A percentile compares a stretch with the other conserved stretches of the same genome.
These are phyloP conservation scores for Fusarium piperis DNA, from an alignment of 2,329 filamentous ascomycete species.

Conservation along the genomic window DNA sequence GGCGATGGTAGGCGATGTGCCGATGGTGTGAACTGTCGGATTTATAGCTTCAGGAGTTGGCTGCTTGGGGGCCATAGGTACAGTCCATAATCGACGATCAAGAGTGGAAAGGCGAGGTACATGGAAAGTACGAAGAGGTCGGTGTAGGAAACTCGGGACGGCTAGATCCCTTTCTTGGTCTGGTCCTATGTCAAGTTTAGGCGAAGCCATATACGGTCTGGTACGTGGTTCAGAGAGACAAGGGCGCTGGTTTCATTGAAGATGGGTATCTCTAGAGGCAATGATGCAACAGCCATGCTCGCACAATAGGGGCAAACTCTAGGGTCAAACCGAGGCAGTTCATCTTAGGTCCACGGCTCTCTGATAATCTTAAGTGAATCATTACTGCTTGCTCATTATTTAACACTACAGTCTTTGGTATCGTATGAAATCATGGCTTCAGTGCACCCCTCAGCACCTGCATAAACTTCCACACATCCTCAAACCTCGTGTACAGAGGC, in stretches of 20 bases:
- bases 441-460: constrained; percentile 51
- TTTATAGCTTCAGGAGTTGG: neutral
- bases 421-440: constrained; percentile 24
- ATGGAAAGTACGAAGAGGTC: neutral
- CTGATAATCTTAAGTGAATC: neutral
- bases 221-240: neutral
- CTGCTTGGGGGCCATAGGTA: neutral
- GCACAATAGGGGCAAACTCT: neutral
- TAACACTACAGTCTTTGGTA: neutral
- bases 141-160: neutral
- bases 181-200: neutral
- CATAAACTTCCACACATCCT: constrained; percentile 70
- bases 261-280: neutral
- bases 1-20: neutral
- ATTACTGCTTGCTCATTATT: constrained; percentile 15
- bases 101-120: neutral
- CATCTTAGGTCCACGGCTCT: neutral
- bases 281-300: neutral
- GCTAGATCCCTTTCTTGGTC: neutral
- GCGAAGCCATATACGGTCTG: neutral
- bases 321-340: neutral
- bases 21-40: neutral
- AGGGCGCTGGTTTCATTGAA: neutral
- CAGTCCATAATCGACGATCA: neutral
- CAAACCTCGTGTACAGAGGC: constrained; percentile 84